Evolutionary conservation across 192 early-diverging fungal genomes (phyloP), one percentile per base, ranked within the genome.

Genomic region (Mycoemilia scoparia): DNA sequence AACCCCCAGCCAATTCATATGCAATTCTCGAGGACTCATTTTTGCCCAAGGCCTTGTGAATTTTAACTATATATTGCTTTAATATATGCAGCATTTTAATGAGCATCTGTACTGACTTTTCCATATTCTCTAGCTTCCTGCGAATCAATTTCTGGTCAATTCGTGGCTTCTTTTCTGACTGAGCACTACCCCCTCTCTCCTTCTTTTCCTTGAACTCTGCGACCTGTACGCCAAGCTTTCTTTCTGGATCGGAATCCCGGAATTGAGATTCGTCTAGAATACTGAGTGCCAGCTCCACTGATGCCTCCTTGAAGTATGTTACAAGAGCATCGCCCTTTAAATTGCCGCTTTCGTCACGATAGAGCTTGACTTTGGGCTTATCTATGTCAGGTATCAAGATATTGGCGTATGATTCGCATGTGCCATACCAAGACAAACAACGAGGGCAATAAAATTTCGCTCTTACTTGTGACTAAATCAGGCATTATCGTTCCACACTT

Each of bases 321-420:
- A 98, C 76, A 4, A 98, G 56, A 4, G 77, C 93, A 52, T 98
- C 93, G 1, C 93, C 93, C 46, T 90, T 93, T 15, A 71, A 46
- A 5, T 44, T 38, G 5, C 76, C 78, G 5, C 73, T 44, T n/a
- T 46, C 56, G 32, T 87, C 61, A 9, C 54, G 64, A 45, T 98
- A 98, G 30, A 98, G 45, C 46, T 95, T 98, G 38, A 98, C 84
- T 27, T 73, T 76, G 7, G 88, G 87, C 34, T 73, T 54, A 14
- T 78, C 86, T 79, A 65, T 37, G 13, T 21, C 5, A 31, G 33
- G 41, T 15, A 39, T 21, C 13, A 29, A 21, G 38, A 18, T 5
- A 5, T 14, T 32, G 32, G 14, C 5, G 32, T 32, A n/a, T 32
- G 5, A n/a, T 32, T 5, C 32, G n/a, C 19, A 32, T 32, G 4